phyloP scores from a whole-genome alignment of 2,329 filamentous ascomycete genomes.

The Pseudocercospora crystallina region DNA sequence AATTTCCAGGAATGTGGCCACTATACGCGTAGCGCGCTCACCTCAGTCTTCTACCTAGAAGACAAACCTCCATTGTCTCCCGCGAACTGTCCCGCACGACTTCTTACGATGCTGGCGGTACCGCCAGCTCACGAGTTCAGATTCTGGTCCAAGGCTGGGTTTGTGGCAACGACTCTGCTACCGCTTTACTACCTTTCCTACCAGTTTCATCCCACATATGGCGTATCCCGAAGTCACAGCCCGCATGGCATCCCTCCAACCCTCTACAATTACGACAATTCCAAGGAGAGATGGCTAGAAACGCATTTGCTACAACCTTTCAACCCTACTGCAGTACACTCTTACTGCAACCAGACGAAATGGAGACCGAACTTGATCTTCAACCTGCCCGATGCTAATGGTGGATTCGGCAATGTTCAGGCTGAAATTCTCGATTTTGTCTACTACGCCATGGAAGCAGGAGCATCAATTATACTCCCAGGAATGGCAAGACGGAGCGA shows the following conservation, averaged over 20 bases:
- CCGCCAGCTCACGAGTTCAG: too few relatives aligned
- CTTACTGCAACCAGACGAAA: constrained; percentile 35
- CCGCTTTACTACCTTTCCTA: constrained; percentile 27
- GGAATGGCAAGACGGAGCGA: constrained; percentile 9
- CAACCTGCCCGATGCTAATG: constrained; percentile 42
- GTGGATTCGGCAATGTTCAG: constrained; percentile 45
- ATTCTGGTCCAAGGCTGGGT: too few relatives aligned
- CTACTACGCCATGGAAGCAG: constrained; percentile 49
- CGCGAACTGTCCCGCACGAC: too few relatives aligned
- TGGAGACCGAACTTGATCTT: constrained; percentile 45
- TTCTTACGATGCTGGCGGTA: too few relatives aligned
- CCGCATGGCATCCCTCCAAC: background rate
- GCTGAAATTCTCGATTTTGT: constrained; percentile 47
- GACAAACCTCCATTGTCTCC: too few relatives aligned
- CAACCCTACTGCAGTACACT: constrained; percentile 14
- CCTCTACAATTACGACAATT: background rate
- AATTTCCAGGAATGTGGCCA: too few relatives aligned
- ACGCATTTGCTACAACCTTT: constrained; percentile 16
- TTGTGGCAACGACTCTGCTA: constrained; percentile 9
- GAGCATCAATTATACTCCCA: constrained; percentile 34
- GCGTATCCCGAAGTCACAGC: constrained; percentile 1
- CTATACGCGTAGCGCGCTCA: too few relatives aligned
- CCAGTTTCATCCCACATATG: constrained; percentile 12
- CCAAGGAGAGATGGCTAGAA: constrained; percentile 15
- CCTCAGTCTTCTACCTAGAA: too few relatives aligned